A percentile compares a stretch with the other conserved stretches of the same genome.
These are phyloP conservation scores for Fraxinus floribunda DNA, from an alignment of 305 asterid species.

Conservation along the genomic window DNA sequence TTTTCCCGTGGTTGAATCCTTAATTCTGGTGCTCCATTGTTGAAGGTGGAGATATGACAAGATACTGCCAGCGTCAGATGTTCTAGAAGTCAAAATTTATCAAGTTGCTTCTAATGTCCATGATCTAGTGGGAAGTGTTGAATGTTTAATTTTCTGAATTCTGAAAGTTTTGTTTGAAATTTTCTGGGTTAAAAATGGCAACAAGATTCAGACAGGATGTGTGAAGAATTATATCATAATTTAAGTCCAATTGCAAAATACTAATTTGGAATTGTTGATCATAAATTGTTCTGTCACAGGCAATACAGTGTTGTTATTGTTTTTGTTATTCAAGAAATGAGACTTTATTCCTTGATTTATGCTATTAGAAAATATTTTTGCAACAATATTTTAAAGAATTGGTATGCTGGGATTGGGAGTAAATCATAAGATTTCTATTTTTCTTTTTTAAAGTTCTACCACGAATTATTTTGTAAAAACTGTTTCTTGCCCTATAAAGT, in stretches of 20 bases:
- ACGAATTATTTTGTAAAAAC: too few relatives aligned
- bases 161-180: slow-evolving; percentile 23
- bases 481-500: too few relatives aligned
- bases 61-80: background rate
- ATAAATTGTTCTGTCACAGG: background rate
- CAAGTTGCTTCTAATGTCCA: background rate
- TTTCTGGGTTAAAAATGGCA: background rate
- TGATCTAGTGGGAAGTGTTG: slow-evolving; percentile 27
- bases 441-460: too few relatives aligned
- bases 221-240: background rate
- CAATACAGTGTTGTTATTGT: background rate
- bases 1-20: slow-evolving; percentile 75
- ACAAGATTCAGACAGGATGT: slow-evolving; percentile 7
- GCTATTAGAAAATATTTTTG: background rate
- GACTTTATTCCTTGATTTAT: background rate
- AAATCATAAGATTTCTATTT: background rate
- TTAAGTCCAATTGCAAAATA: background rate
- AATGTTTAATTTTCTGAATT: slow-evolving; percentile 14
- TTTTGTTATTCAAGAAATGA: background rate
- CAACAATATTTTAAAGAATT: background rate
- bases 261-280: background rate
- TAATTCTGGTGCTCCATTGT: slow-evolving; percentile 22
- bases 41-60: slow-evolving; percentile 15
- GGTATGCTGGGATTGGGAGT: background rate
- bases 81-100: background rate